Evolutionary conservation across 306 rosid species (phyloP), one percentile per base, ranked within the genome.

Genomic region (Quercus bicolor): DNA sequence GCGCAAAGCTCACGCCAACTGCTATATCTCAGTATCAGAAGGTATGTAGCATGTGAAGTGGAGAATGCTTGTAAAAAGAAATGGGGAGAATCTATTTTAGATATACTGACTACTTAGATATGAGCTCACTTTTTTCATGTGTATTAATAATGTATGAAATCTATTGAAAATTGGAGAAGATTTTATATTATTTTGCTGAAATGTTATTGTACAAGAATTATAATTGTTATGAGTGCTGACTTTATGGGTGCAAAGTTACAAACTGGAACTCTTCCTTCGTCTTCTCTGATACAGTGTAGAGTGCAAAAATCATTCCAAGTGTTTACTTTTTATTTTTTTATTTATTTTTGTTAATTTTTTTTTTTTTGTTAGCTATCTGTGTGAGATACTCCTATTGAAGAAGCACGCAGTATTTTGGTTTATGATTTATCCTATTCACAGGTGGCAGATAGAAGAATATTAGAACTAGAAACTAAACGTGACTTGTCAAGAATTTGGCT

Each of bases 401-500:
- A 2, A 13, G 34, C 19, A 11, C 56, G 37, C 6, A 33, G 53
- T 69, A 20, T 31, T 80, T 33, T 82, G 45, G 40, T 72, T 13
- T 59, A 28, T 5, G 56, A 61, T 76, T 73, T 72, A 34, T 76
- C 43, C 29, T 75, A 2, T 37, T 65, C 29, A 24, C 83, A 94
- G 96, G 84, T 89, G 60, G 94, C 96, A 55, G 92, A 92, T 68
- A 89, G 62, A 75, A 82, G 89, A 86, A 82, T 91, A 72, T 79
- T 84, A 70, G 95, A 95, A 82, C 87, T 92, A 11, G 98, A 95
- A 88, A 87, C 84, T 75, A 78, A 84, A 9, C 95, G 94, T 73
- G 93, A 92, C 78, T 88, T 95, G 45, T 92, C 96, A 14, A 91
- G 94, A 86, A 79, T 86, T 81, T 95, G 98, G 98, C 78, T 95